A percentile compares a stretch with the other conserved stretches of the same genome.
These are phyloP conservation scores for Pulveroboletus sp. DNA, from an alignment of 768 basidiomycete species.

Conservation along the genomic window DNA sequence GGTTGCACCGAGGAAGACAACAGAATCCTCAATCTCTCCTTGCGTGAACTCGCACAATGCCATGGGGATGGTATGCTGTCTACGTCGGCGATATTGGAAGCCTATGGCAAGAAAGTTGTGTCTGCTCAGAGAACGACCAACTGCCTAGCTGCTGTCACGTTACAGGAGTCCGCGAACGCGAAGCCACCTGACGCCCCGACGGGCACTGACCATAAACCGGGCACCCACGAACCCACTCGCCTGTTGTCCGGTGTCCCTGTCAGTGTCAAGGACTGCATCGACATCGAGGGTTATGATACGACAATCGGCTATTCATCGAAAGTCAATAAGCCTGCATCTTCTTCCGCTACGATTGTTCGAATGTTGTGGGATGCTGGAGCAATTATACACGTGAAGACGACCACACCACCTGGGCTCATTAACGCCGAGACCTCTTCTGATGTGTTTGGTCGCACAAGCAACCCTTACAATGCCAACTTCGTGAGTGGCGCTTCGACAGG, in stretches of 20 bases:
- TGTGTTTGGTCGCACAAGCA: conserved; percentile 43
- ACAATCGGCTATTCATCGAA: conserved; percentile 41
- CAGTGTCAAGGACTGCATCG: conserved; percentile 45
- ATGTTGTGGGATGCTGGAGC: conserved; percentile 41
- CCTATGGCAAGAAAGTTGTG: conserved; percentile 39
- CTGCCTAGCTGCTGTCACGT: conserved; percentile 45
- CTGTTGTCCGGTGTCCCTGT: conserved; percentile 45
- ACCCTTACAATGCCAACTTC: conserved; percentile 42
- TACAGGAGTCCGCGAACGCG: conserved; percentile 27
- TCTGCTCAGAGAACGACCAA: conserved; percentile 42
- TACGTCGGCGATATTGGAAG: conserved; percentile 31
- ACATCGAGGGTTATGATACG: conserved; percentile 43
- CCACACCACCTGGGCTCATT: conserved; percentile 40
- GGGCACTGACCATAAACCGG: not conserved
- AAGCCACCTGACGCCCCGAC: conserved; percentile 9
- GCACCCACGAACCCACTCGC: conserved; percentile 1
- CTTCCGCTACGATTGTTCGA: conserved; percentile 36
- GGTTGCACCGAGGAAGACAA: conserved; percentile 33
- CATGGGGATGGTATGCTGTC: conserved; percentile 27
- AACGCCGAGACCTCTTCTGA: conserved; percentile 40
- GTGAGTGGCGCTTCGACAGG: conserved; percentile 47
- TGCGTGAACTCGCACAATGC: conserved; percentile 33
- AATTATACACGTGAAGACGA: conserved; percentile 39
- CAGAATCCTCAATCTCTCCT: conserved; percentile 33
- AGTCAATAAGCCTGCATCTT: conserved; percentile 31